Evolutionary conservation across 1,284 basidiomycete species (phyloP).

Genomic region (Sporisorium exsertum): DNA sequence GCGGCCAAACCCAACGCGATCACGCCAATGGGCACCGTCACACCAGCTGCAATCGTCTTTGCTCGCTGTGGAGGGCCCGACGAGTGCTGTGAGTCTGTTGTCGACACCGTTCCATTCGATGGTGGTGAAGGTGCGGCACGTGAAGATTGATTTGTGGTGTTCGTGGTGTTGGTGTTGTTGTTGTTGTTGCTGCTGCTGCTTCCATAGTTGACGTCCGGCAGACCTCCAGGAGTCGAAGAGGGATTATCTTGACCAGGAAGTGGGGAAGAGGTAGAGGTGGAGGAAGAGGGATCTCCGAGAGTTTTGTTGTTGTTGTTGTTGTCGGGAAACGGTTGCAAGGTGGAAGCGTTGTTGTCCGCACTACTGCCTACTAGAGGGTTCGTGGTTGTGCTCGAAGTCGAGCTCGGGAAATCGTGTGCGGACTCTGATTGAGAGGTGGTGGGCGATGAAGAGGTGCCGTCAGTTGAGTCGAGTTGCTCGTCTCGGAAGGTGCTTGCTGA

Average conservation of each 20-base stretch:
- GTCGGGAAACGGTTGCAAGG: background rate
- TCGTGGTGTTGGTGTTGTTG: background rate
- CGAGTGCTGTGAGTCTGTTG: background rate
- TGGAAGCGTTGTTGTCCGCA: background rate
- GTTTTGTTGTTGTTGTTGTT: background rate
- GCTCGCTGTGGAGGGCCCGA: conserved; percentile 1
- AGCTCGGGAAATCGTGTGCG: background rate
- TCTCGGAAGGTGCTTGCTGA: background rate
- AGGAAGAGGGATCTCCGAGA: background rate
- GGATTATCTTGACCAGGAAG: conserved; percentile 1
- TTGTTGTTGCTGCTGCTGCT: background rate
- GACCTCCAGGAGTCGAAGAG: background rate
- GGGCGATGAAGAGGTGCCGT: background rate
- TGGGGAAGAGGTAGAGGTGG: background rate
- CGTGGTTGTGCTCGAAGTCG: background rate
- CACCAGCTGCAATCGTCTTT: conserved; percentile 10
- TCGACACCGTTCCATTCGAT: background rate
- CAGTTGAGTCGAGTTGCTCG: background rate
- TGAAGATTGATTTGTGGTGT: background rate
- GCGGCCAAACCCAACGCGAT: conserved; percentile 22
- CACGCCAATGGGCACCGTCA: conserved; percentile 25
- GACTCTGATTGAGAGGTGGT: background rate
- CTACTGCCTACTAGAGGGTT: background rate
- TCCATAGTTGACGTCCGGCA: conserved; percentile 7
- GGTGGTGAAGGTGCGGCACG: background rate